Evolutionary conservation across 768 basidiomycete genomes (phyloP), one percentile per base, ranked within the genome.

Genomic region (Austroboletus eburneus): DNA sequence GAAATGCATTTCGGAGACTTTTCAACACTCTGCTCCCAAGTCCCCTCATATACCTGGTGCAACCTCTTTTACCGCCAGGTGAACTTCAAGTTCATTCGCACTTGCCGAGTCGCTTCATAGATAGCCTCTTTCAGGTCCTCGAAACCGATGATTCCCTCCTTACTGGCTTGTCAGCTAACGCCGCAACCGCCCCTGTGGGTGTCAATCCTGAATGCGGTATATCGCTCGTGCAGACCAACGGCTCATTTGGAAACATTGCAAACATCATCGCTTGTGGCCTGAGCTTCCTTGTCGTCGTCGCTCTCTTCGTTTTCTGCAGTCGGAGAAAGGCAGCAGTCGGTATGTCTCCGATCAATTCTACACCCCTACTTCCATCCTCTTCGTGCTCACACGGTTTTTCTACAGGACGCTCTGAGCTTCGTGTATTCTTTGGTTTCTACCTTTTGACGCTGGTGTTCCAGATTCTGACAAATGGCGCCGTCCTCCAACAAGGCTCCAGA

Each of bases 41-140:
- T 78, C 9, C 89, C 90, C 2, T 87, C 85, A 38, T 87, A 95
- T 61, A 80, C 93, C 0, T 88, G 90, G 81, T 97, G 94, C 70
- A 96, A 96, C 63, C 83, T 96, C 56, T 94, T 95, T 71, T 92
- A 92, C 70, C 79, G 79, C 49, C 91, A 95, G 74, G 83, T 91
- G 18, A 55, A 71, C 59, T 42, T 57, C 22, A 48, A 48, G 27
- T 46, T 44, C 49, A 48, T 21, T 56, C 30, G 27, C 36, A n/a
- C 13, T 16, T n/a, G 23, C 22, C 14, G 38, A 42, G 44, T 38
- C 42, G 39, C 38, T 32, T 35, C 40, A 49, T 51, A 48, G 44
- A 56, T 71, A 38, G 60, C 62, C 52, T 53, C 62, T 55, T 63
- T 49, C 51, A 80, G 78, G 63, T 76, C 9, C 71, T 63, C 33